A percentile compares a stretch with the other conserved stretches of the same genome.
These are phyloP conservation scores for Aspergillus aculeatinus DNA, from an alignment of 2,329 filamentous ascomycete species.

Conservation along the genomic window DNA sequence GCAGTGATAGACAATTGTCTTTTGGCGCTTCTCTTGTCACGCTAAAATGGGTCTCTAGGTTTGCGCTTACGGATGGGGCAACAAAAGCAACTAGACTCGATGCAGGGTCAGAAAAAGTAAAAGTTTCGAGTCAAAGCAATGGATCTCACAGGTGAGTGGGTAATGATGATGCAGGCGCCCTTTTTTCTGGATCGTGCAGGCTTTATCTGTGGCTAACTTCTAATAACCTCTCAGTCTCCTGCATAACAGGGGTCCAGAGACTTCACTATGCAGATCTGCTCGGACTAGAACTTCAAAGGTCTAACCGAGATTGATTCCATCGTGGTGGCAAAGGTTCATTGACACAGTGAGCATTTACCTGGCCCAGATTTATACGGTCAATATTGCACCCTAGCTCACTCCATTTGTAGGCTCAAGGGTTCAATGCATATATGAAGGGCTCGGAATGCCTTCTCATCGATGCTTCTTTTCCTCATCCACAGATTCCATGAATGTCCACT, in stretches of 20 bases:
- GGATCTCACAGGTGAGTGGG: neutral
- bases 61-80: slow-evolving; percentile 6
- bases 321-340: slow-evolving; percentile 15
- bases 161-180: slow-evolving; percentile 7
- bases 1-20: neutral
- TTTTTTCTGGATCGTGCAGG: slow-evolving; percentile 16
- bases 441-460: neutral
- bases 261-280: slow-evolving; percentile 7
- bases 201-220: slow-evolving; percentile 8
- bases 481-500: neutral
- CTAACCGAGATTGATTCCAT: slow-evolving; percentile 12
- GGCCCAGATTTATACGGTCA: neutral
- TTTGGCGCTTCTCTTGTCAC: neutral
- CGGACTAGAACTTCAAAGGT: slow-evolving; percentile 4
- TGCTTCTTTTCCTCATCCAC: neutral
- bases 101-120: slow-evolving; percentile 2
- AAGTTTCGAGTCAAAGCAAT: slow-evolving; percentile 6
- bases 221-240: neutral
- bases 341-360: neutral
- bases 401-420: neutral
- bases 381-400: neutral
- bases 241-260: neutral
- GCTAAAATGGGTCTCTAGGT: slow-evolving; percentile 1
- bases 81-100: slow-evolving; percentile 1
- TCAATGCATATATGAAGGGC: slow-evolving; percentile 3